Percentiles rank a stretch among this genome's conserved stretches.
Evolutionary conservation across 2,329 filamentous ascomycete species (phyloP).

Genomic region (Huntiella savannae): DNA sequence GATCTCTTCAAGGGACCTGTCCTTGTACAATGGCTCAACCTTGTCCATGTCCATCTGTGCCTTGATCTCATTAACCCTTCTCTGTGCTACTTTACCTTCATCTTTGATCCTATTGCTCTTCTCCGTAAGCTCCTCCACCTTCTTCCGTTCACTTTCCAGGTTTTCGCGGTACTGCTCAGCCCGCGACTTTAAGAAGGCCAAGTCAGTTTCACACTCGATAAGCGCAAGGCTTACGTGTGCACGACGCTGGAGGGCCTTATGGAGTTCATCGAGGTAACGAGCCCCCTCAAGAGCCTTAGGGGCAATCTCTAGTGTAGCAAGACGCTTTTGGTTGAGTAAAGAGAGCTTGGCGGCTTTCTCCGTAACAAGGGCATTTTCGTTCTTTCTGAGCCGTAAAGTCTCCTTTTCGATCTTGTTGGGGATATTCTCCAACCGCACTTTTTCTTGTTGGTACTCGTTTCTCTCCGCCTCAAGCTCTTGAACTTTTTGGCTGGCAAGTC

Average conservation of each 20-base stretch:
- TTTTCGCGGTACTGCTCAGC: slow-evolving; percentile 38
- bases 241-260: background rate
- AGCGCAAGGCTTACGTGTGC: slow-evolving; percentile 13
- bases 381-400: background rate
- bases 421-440: slow-evolving; percentile 45
- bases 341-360: too few relatives aligned
- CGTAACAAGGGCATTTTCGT: too few relatives aligned
- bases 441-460: slow-evolving; percentile 43
- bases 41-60: slow-evolving; percentile 19
- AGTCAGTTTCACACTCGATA: slow-evolving; percentile 71
- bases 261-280: slow-evolving; percentile 1
- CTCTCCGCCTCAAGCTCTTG: slow-evolving; percentile 40
- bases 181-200: slow-evolving; percentile 45
- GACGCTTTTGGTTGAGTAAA: slow-evolving; percentile 26
- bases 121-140: slow-evolving; percentile 21
- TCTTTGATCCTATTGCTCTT: slow-evolving; percentile 20
- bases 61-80: slow-evolving; percentile 13
- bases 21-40: slow-evolving; percentile 25
- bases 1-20: slow-evolving; percentile 42
- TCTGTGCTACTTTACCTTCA: slow-evolving; percentile 19
- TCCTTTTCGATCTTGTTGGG: slow-evolving; percentile 50
- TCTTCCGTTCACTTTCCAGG: slow-evolving; percentile 27
- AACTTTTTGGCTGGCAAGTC: background rate
- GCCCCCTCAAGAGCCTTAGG: slow-evolving; percentile 4
- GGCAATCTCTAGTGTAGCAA: slow-evolving; percentile 31